These are phyloP conservation scores for Solanum hybrid DNA, from an alignment of 305 asterid genomes.

Conservation along the genomic window DNA sequence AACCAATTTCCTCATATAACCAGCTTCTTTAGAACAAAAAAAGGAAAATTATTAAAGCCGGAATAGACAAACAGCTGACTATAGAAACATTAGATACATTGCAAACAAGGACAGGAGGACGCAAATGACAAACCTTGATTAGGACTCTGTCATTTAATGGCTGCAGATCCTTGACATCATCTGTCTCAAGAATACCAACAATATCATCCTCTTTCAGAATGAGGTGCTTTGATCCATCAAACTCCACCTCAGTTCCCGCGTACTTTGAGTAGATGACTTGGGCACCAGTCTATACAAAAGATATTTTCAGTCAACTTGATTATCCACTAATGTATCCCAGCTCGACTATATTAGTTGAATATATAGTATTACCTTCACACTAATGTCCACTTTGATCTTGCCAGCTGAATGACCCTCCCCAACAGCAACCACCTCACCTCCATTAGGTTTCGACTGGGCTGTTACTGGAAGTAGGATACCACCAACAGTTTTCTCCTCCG, in stretches of 20 bases:
- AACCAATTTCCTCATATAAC: not conserved
- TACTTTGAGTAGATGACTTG: conserved; percentile 85
- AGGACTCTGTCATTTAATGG: conserved; percentile 87
- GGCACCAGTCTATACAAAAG: conserved; percentile 49
- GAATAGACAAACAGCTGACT: not conserved
- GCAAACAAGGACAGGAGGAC: not conserved
- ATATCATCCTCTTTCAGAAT: conserved; percentile 89
- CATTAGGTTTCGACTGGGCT: conserved; percentile 67
- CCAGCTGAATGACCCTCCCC: conserved; percentile 91
- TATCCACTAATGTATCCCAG: not conserved
- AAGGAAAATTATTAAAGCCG: not conserved
- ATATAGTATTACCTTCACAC: conserved; percentile 44
- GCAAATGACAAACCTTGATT: conserved; percentile 45
- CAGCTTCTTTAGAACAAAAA: not conserved
- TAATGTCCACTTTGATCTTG: conserved; percentile 49
- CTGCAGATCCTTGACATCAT: conserved; percentile 73
- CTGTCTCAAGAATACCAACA: conserved; percentile 75
- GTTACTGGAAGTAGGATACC: conserved; percentile 73
- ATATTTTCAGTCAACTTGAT: not conserved
- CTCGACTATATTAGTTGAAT: not conserved
- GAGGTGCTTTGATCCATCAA: conserved; percentile 64
- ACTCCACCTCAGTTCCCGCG: conserved; percentile 93
- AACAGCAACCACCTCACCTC: conserved; percentile 87
- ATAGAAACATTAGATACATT: not conserved
- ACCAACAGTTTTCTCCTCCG: conserved; percentile 79